Evolutionary conservation across 345 rosid species (phyloP), one percentile per base, ranked within the genome.

Genomic region (Camelina neglecta): DNA sequence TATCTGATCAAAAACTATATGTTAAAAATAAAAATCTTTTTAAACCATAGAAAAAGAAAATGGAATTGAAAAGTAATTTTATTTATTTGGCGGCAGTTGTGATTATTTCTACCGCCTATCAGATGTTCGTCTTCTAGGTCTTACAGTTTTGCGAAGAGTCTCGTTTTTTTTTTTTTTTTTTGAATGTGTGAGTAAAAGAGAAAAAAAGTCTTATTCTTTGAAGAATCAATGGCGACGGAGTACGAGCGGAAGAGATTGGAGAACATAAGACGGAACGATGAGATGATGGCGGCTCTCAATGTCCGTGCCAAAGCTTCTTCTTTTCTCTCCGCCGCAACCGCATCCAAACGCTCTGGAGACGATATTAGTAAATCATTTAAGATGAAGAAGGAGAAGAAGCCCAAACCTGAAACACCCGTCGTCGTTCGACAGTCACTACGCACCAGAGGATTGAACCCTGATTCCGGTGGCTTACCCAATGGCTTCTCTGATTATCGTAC

Each of bases 211-310:
- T 65, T 9, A 10, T 15, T 51, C 39, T 24, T 41, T 50, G 8
- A 45, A 38, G 66, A 39, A 47, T 44, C 73, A 56, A 90, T 90
- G 98, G 96, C 84, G 86, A 69, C 96, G 3, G 97, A 94, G 65
- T 94, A 94, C 76, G 99, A 92, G 80, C 86, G 86, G 7, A 79
- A 75, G 70, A 81, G 97, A 75, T 84, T 90, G 31, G 93, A 89
- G 77, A 92, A 90, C 82, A 94, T 92, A 35, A 84, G 79, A 55
- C 83, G 96, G 44, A 94, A 94, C 65, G 89, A 77, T 3, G 84
- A 94, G 75, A 86, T 86, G 89, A 50, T 94, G 74, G 90, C 97
- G 11, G 80, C 93, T n/a, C 91, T 92, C 60, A 85, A 90, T 1
- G 73, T 94, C 81, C 91, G 42, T 0, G 77, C 90, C 68, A 80